Evolutionary conservation across 768 basidiomycete genomes (phyloP).

Genomic region (Boletus tomentosulus): DNA sequence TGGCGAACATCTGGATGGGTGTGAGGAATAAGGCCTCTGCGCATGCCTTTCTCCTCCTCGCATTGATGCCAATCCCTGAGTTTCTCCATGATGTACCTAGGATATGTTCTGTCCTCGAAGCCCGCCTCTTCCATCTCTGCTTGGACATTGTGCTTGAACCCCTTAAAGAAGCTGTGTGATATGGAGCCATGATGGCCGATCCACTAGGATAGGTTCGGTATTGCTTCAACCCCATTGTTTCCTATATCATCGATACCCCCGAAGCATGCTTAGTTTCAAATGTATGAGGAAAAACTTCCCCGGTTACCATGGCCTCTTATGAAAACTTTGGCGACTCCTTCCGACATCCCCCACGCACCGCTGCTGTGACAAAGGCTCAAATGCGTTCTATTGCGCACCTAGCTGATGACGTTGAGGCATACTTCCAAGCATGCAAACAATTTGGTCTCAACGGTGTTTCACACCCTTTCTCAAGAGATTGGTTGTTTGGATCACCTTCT

Average conservation of each 20-base stretch:
- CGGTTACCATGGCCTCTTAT: neutral
- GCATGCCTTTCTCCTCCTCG: neutral
- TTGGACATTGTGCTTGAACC: neutral
- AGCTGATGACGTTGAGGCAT: neutral
- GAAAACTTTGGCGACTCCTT: neutral
- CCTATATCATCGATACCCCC: neutral
- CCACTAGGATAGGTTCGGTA: neutral
- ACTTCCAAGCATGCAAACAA: neutral
- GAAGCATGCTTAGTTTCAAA: neutral
- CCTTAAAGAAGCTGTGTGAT: neutral
- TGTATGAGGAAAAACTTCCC: neutral
- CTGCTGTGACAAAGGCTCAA: neutral
- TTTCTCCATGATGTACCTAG: neutral
- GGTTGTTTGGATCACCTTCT: neutral
- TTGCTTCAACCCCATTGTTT: neutral
- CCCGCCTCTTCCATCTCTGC: neutral
- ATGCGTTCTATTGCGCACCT: neutral
- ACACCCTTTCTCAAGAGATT: neutral
- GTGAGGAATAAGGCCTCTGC: neutral
- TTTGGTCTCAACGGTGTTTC: neutral
- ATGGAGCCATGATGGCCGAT: neutral
- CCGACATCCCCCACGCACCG: neutral
- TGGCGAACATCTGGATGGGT: slow-evolving; percentile 12
- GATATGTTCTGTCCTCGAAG: neutral
- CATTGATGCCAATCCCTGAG: neutral